Conservation (phyloP, 306 rosid genomes). For the Gleditsia sinensis region DNA sequence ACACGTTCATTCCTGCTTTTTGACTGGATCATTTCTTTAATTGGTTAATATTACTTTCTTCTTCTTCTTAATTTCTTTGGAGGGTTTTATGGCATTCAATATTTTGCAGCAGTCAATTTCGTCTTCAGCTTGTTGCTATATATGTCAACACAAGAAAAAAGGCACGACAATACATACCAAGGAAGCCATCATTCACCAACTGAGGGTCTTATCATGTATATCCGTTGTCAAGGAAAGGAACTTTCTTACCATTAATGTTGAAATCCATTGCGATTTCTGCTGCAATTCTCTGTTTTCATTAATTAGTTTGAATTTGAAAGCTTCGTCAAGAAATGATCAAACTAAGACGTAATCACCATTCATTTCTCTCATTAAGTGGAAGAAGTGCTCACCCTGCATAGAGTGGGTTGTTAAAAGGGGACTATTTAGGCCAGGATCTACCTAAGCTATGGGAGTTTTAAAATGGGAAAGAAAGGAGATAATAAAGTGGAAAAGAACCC, state of each 20-base stretch:
- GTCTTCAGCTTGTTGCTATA: neutral
- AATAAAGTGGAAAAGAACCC: too few relatives aligned
- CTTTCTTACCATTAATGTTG: neutral
- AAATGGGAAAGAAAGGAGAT: too few relatives aligned
- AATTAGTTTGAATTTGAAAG: neutral
- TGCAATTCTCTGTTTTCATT: neutral
- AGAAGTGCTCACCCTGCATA: too few relatives aligned
- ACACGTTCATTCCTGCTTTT: neutral
- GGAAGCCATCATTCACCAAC: neutral
- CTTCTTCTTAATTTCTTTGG: neutral
- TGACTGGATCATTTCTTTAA: constrained; percentile 1
- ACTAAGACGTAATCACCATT: neutral
- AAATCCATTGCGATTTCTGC: neutral
- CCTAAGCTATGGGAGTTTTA: too few relatives aligned
- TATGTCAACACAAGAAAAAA: neutral
- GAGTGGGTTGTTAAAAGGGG: too few relatives aligned
- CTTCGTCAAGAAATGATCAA: neutral
- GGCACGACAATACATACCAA: too few relatives aligned
- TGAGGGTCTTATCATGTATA: neutral
- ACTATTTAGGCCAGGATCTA: too few relatives aligned
- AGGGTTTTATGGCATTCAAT: neutral
- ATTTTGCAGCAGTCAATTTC: constrained; percentile 3
- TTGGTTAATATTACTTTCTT: neutral
- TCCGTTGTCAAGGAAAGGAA: neutral
- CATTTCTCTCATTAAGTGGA: neutral